Conservation (phyloP, 78 protist species). For the Dictyostelium firmibasis region DNA sequence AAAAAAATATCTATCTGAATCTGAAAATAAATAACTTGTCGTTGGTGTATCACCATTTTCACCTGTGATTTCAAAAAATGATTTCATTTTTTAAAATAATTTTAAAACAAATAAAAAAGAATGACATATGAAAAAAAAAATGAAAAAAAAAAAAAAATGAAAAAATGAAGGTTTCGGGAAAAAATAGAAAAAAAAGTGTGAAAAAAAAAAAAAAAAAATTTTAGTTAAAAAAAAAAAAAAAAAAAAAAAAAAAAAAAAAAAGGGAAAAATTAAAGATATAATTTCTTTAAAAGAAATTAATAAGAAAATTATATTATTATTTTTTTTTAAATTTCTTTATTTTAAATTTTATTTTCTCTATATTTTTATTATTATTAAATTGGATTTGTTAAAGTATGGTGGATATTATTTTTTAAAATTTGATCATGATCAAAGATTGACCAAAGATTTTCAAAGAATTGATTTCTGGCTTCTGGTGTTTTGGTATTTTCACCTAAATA, state of each 20-base stretch:
- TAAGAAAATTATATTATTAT: no score
- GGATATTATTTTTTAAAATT: not conserved
- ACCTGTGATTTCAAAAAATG: slow-evolving; percentile 55
- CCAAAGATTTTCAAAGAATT: slow-evolving; percentile 38
- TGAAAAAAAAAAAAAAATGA: not conserved
- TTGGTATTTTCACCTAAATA: slow-evolving; percentile 41
- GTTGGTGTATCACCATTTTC: slow-evolving; percentile 70
- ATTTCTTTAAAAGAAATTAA: no score
- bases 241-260: no score
- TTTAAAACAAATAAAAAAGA: not conserved
- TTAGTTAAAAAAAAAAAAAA: no score
- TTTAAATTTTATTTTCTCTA: not conserved
- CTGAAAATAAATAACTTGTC: slow-evolving; percentile 33
- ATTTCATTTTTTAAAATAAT: slow-evolving; percentile 16
- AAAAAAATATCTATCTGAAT: slow-evolving; percentile 65
- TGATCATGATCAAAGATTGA: not conserved
- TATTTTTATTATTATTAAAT: not conserved
- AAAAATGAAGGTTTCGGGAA: no score
- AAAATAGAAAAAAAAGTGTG: not conserved
- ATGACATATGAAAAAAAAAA: not conserved
- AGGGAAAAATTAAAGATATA: not conserved
- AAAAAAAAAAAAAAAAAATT: not conserved
- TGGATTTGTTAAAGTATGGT: not conserved
- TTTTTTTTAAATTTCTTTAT: not conserved
- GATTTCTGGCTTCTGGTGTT: slow-evolving; percentile 14